Evolutionary conservation across 176 grass and related monocot species (phyloP), one percentile per base, ranked within the genome.

Genomic region (Zea mays): DNA sequence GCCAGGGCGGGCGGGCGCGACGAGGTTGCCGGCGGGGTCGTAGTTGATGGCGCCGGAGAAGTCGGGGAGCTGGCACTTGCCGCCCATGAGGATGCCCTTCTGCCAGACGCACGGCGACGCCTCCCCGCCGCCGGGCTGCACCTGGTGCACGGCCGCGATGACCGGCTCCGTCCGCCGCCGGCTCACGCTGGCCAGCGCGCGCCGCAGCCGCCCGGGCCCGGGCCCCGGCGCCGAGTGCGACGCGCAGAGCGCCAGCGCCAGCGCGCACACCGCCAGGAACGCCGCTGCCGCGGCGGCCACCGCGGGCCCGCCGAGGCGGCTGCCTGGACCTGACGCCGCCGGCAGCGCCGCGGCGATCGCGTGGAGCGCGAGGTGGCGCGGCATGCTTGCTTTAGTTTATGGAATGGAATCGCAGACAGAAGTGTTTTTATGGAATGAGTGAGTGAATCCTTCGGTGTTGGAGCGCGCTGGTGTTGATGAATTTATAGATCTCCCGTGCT

Each of bases 21-120:
- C 56, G 42, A 94, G 55, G 51, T 97, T 97, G 9, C 95, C 95
- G 4, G 85, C 85, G 17, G 91, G 76, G 77, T 97, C 95, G 73
- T 94, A 94, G 13, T 86, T 86, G 50, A 97, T 88, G 10, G 94
- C 61, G 49, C 95, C 95, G 36, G 95, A 97, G 83, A 84, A 97
- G 52, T 97, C 91, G n/a, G 95, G 95, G 47, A 97, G 88, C 76
- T 94, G 86, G 82, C 95, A 97, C 77, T 93, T 93, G 40, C 79
- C 94, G 5, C 94, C 94, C 94, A 97, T 93, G 72, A 97, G 84
- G 80, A 97, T 97, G 77, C 78, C 82, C 45, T 52, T 97, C 86
- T 97, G 93, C 93, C 93, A 97, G 7, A 97, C 82, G 77, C 90
- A 93, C 43, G 87, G 71, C 52, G 75, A 82, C 76, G 81, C 82